These are phyloP conservation scores for Globisporangium parvum DNA, from an alignment of 352 stramenopile genomes.

Conservation along the genomic window DNA sequence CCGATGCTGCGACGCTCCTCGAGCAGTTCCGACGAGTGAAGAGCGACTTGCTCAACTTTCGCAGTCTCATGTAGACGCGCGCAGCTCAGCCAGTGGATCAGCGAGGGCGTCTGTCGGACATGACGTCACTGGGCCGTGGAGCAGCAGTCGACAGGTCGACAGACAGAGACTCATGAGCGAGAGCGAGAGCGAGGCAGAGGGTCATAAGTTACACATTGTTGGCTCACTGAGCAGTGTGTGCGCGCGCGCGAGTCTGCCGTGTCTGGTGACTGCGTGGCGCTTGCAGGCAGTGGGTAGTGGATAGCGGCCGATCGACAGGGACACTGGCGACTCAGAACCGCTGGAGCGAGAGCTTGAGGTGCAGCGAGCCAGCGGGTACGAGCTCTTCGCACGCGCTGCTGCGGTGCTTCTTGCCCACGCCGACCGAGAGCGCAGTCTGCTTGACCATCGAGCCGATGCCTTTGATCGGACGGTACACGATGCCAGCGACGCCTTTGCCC, in stretches of 20 bases:
- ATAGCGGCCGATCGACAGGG: no score
- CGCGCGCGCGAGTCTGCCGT: background rate
- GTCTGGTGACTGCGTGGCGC: background rate
- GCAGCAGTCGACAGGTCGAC: background rate
- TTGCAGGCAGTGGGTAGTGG: background rate
- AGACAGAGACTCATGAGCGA: background rate
- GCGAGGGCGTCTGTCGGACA: no score
- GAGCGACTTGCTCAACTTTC: slow-evolving; percentile 65
- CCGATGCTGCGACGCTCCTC: slow-evolving; percentile 49
- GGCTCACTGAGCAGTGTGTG: slow-evolving; percentile 6
- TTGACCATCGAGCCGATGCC: slow-evolving; percentile 74
- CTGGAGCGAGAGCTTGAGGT: slow-evolving; percentile 63
- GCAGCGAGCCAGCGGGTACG: slow-evolving; percentile 46
- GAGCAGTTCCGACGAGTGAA: slow-evolving; percentile 75
- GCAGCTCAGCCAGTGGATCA: slow-evolving; percentile 5
- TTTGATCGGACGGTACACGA: slow-evolving; percentile 67
- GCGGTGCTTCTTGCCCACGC: slow-evolving; percentile 43
- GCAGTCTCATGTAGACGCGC: slow-evolving; percentile 49
- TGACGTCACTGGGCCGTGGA: background rate
- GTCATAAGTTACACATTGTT: slow-evolving; percentile 56
- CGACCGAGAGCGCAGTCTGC: slow-evolving; percentile 61
- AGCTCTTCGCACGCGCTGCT: slow-evolving; percentile 39
- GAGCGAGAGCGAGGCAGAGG: background rate
- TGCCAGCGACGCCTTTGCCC: slow-evolving; percentile 55
- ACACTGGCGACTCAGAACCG: slow-evolving; percentile 28